Base-by-base conservation (phyloP, 768 basidiomycete species). In the Lactifluus piperatus region DNA sequence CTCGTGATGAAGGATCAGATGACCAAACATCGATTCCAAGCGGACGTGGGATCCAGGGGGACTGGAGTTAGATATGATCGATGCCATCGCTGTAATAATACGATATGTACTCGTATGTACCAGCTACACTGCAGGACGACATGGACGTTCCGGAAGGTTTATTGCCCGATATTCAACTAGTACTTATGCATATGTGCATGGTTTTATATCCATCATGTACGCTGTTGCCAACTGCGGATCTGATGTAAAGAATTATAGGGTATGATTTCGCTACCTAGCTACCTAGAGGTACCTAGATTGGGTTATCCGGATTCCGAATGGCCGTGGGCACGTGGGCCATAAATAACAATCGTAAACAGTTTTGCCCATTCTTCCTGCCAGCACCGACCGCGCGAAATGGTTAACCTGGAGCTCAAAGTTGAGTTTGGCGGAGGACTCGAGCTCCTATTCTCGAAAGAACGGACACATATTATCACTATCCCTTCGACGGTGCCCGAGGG, bases 351-450 rank as follows among this genome's bases (percentile, higher is more conserved):
- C 5, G 36, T 18, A 56, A 61, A 56, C 22, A 56, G 20, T 2
- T n/a, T n/a, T 41, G 18, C 16, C 26, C 29, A 14, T 18, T 14
- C 20, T 36, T 11, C 14, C 34, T 18, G 16, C 30, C 6, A 4
- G 22, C 13, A 13, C 20, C 24, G 9, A 43, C n/a, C 2, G 5
- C 16, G 29, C 48, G n/a, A 30, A 29, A 34, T 68, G 68, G 57
- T 66, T 9, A 63, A 64, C 5, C 49, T 71, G 30, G 68, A 68
- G 39, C 63, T 92, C 65, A 86, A 81, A 58, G 72, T 93, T 65
- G 85, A 87, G 68, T 91, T 93, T 69, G 76, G 88, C 55, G 92
- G 92, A 43, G 92, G 92, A 16, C 82, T 94, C 57, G 93, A 95
- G 69, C 77, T 91, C 3, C 75, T 95, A 9, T 95, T 95, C 74